Evolutionary conservation across 768 basidiomycete genomes (phyloP).

Genomic region (Hydnum rufescens): DNA sequence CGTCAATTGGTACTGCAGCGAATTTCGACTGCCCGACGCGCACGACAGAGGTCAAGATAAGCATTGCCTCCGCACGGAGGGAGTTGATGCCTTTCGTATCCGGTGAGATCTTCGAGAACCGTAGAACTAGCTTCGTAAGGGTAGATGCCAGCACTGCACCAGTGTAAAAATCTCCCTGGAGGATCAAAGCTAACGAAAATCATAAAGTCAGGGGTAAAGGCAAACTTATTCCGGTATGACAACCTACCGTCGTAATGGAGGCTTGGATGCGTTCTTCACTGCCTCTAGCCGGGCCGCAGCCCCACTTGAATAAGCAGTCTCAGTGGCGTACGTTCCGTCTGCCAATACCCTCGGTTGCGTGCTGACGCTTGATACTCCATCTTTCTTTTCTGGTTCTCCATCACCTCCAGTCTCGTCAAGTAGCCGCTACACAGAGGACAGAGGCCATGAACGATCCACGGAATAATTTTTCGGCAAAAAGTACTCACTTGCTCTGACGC

Average conservation of each 20-base stretch:
- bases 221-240: background rate
- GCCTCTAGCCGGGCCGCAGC: slow-evolving; percentile 47
- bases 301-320: slow-evolving; percentile 58
- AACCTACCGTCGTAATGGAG: slow-evolving; percentile 62
- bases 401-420: slow-evolving; percentile 57
- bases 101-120: slow-evolving; percentile 31
- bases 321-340: slow-evolving; percentile 96
- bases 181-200: slow-evolving; percentile 45
- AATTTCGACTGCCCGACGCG: slow-evolving; percentile 96
- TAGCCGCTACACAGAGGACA: slow-evolving; percentile 21
- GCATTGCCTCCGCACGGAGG: slow-evolving; percentile 84
- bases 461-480: slow-evolving; percentile 9
- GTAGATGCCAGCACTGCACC: slow-evolving; percentile 77
- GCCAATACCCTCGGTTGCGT: slow-evolving; percentile 56
- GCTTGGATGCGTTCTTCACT: slow-evolving; percentile 73
- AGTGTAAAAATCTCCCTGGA: slow-evolving; percentile 96
- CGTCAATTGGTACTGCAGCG: slow-evolving; percentile 86
- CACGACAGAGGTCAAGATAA: slow-evolving; percentile 94
- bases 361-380: background rate
- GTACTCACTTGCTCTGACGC: slow-evolving; percentile 55
- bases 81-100: slow-evolving; percentile 44
- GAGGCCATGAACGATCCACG: background rate
- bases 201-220: background rate
- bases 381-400: slow-evolving; percentile 27
- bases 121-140: slow-evolving; percentile 76